A percentile compares a stretch with the other conserved stretches of the same genome.
These are phyloP conservation scores for Ceratocystis ficicola DNA, from an alignment of 2,329 filamentous ascomycete species.

Conservation along the genomic window DNA sequence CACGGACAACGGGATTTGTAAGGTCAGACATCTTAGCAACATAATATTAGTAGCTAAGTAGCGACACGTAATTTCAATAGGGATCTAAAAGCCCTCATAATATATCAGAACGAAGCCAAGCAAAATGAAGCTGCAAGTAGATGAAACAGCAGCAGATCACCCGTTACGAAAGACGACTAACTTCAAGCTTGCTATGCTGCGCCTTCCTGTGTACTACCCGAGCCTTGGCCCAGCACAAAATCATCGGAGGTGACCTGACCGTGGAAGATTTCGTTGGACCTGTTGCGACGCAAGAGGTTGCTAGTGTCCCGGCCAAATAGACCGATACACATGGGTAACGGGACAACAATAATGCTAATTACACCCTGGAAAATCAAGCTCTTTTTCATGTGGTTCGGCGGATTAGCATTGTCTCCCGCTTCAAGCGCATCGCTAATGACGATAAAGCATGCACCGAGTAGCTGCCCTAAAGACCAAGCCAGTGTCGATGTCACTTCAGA, in stretches of 20 bases:
- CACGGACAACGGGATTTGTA: background rate
- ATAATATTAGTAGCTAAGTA: background rate
- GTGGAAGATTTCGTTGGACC: constrained; percentile 10
- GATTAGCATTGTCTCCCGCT: constrained; percentile 39
- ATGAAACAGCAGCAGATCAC: background rate
- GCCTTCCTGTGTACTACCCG: background rate
- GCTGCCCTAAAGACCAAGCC: constrained; percentile 76
- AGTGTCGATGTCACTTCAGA: constrained; percentile 76
- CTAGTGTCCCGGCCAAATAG: constrained; percentile 49
- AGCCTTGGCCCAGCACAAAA: background rate
- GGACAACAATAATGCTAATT: constrained; percentile 50
- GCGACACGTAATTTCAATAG: background rate
- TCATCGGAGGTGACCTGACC: background rate
- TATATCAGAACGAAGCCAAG: background rate
- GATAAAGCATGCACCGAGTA: constrained; percentile 75
- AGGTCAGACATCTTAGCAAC: background rate
- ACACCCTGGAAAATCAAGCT: constrained; percentile 71
- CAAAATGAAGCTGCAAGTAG: background rate
- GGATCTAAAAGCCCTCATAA: background rate
- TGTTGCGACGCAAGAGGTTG: constrained; percentile 1
- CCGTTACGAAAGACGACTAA: background rate
- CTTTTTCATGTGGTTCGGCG: constrained; percentile 59
- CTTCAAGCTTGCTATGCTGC: background rate
- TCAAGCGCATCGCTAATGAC: constrained; percentile 67
- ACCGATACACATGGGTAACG: constrained; percentile 57